Base-by-base conservation (phyloP, 495 filamentous ascomycete species). In the Podospora appendiculata region DNA sequence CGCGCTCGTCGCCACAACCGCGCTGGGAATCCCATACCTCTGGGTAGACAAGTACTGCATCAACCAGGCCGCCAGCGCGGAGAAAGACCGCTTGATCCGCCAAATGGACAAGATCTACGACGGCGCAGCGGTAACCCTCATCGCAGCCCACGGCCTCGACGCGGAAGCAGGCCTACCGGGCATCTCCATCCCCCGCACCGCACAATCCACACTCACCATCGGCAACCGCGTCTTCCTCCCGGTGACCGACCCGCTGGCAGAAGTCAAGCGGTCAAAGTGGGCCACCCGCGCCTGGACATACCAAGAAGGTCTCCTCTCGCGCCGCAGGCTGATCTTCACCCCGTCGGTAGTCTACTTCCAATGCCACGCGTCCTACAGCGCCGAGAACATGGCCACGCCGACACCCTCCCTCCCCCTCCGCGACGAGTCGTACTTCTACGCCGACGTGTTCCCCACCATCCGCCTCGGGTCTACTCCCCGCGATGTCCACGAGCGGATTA, bases 211-310 rank as follows among this genome's bases (percentile, higher is more conserved):
- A 44, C 17, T 14, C 41, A 44, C 41, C 41, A 9, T 44, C 12
- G 41, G 41, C 41, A 14, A 9, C 41, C 9, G 41, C n/a, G 14
- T 16, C 14, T 41, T 41, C 12, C 11, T 41, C 14, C 14, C 38
- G 2, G 38, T 41, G 14, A 12, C 38, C 38, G 12, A 12, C 14
- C 12, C 14, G 38, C 11, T 12, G 38, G 12, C 12, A 2, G 13
- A 41, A 14, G 50, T 72, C 32, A 0, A 4, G 7, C n/a, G 44
- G 0, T 65, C 62, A 0, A 59, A 47, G n/a, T 73, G 69, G 72
- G n/a, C 34, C 8, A 66, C 58, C 5, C 48, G 72, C 34, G 72
- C 63, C 8, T 75, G 72, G 72, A 75, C 72, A 2, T 75, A 58
- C 50, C 72, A 75, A 48, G 72, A 75, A 46, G 65, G 45, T 1